Evolutionary conservation across 805 yeast species (phyloP).

Genomic region (Ogataea trehaloabstinens): DNA sequence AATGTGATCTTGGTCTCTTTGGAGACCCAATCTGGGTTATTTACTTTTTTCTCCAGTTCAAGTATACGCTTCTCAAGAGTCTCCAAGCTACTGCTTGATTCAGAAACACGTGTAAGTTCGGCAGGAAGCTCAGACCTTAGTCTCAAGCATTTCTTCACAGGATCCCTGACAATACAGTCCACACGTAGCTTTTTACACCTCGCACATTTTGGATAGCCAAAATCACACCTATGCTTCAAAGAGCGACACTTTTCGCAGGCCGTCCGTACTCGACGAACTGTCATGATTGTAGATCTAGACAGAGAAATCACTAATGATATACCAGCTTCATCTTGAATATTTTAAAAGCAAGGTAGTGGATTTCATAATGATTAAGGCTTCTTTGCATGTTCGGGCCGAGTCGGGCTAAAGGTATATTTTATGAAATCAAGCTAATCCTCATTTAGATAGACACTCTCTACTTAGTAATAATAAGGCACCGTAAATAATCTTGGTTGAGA

Average conservation of each 20-base stretch:
- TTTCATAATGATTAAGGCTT: too few relatives aligned
- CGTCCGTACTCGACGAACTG: too few relatives aligned
- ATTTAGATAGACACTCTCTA: too few relatives aligned
- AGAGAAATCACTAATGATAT: too few relatives aligned
- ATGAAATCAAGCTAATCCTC: too few relatives aligned
- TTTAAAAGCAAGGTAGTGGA: too few relatives aligned
- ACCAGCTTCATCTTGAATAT: too few relatives aligned
- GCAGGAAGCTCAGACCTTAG: slow-evolving; percentile 6
- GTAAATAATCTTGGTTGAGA: too few relatives aligned
- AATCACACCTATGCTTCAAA: slow-evolving; percentile 25
- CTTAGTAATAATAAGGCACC: too few relatives aligned
- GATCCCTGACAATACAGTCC: slow-evolving; percentile 20
- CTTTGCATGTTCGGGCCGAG: too few relatives aligned
- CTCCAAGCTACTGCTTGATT: neutral
- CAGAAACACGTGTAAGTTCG: neutral
- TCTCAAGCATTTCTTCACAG: slow-evolving; percentile 10
- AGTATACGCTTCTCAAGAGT: slow-evolving; percentile 4
- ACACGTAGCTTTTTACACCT: slow-evolving; percentile 17
- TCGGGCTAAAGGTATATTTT: too few relatives aligned
- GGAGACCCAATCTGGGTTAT: slow-evolving; percentile 2
- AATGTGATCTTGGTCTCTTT: slow-evolving; percentile 2
- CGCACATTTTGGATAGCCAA: slow-evolving; percentile 21
- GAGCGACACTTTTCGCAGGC: slow-evolving; percentile 27
- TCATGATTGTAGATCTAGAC: too few relatives aligned
- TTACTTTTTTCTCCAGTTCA: slow-evolving; percentile 4